Evolutionary conservation across 1,139 yeast species (phyloP).

Genomic region (Tardiomyces depauwii): DNA sequence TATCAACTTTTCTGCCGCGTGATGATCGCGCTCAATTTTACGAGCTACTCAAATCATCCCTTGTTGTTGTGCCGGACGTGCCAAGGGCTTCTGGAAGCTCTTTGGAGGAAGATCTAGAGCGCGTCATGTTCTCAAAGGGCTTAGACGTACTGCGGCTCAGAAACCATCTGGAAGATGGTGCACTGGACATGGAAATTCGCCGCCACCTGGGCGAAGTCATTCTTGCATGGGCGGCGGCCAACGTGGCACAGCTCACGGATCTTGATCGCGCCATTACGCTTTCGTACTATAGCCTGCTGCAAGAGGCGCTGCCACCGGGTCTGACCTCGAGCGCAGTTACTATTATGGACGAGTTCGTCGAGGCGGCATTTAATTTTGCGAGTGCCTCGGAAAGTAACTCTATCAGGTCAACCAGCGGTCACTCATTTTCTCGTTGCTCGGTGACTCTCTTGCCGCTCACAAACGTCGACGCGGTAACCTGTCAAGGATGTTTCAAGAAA

Average conservation of each 20-base stretch:
- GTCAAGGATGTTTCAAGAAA: constrained; percentile 2
- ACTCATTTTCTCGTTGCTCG: constrained; percentile 2
- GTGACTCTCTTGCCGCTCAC: constrained; percentile 2
- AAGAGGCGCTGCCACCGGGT: neutral
- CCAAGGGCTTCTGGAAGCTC: neutral
- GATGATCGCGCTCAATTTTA: neutral
- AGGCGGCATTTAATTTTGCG: neutral
- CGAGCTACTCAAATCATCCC: neutral
- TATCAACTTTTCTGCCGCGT: neutral
- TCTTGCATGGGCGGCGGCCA: neutral
- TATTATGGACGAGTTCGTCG: neutral
- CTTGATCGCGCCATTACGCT: neutral
- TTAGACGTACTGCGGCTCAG: neutral
- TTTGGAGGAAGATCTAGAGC: neutral
- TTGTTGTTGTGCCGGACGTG: neutral
- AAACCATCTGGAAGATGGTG: neutral
- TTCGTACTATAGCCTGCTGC: neutral
- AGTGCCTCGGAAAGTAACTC: neutral
- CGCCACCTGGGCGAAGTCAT: neutral
- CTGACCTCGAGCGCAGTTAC: neutral
- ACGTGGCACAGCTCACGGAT: neutral
- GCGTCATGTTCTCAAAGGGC: neutral
- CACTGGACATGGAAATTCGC: neutral
- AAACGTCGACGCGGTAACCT: neutral
- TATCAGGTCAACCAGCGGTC: constrained; percentile 1